Percentiles rank a stretch among this genome's conserved stretches.
Conservation (phyloP, 805 yeast species). For the Limtongozyma cylindracea region DNA sequence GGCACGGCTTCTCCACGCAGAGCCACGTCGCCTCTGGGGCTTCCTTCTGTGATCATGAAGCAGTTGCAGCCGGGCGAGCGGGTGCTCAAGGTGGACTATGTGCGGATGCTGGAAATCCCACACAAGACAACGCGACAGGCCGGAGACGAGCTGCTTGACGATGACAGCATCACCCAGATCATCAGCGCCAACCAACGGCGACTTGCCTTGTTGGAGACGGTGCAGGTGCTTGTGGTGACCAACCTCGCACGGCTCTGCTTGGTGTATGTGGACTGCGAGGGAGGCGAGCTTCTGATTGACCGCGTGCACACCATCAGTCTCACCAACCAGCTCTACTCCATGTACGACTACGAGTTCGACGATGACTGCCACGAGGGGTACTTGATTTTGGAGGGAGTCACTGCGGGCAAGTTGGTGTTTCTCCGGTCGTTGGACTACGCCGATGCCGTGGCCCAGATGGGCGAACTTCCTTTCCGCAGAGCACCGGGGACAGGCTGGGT, state of each 20-base stretch:
- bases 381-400: constrained; percentile 34
- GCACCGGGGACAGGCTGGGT: constrained; percentile 36
- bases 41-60: not conserved
- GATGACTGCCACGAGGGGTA: constrained; percentile 25
- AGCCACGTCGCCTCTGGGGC: too few species aligned
- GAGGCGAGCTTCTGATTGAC: too few species aligned
- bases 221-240: constrained; percentile 15
- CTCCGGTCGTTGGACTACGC: constrained; percentile 12
- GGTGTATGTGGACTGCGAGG: constrained; percentile 16
- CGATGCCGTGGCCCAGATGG: constrained; percentile 10
- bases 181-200: constrained; percentile 5
- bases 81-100: not conserved
- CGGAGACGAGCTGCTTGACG: constrained; percentile 8
- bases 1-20: too few species aligned
- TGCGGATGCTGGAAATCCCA: not conserved
- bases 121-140: constrained; percentile 5
- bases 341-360: constrained; percentile 54
- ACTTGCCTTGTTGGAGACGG: constrained; percentile 11
- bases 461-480: constrained; percentile 13
- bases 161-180: constrained; percentile 8
- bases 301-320: too few species aligned
- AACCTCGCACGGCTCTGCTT: constrained; percentile 5
- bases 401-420: constrained; percentile 28
- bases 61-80: not conserved
- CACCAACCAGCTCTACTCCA: constrained; percentile 25